A percentile compares a stretch with the other conserved stretches of the same genome.
Conservation (phyloP, 1,284 basidiomycete species). For the Marasmius tenuissimus region DNA sequence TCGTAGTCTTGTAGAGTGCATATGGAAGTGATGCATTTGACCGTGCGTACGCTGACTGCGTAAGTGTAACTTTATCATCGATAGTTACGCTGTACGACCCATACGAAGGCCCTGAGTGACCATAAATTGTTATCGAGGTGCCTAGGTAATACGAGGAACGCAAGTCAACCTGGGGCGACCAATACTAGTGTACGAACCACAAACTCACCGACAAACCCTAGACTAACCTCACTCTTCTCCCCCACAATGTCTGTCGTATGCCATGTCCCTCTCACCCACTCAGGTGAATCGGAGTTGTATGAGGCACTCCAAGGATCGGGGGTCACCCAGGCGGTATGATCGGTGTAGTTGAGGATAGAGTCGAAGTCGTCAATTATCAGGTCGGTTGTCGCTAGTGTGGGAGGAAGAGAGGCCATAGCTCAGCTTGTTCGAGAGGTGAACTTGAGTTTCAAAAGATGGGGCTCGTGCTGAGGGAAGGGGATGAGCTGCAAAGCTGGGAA, state of each 20-base stretch:
- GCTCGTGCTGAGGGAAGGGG: no score
- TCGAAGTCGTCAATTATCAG: constrained; percentile 45
- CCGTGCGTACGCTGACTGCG: constrained; percentile 21
- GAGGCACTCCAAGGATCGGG: constrained; percentile 39
- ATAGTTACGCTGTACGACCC: constrained; percentile 38
- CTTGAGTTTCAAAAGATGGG: no score
- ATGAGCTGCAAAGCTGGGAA: no score
- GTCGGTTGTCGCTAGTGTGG: constrained; percentile 27
- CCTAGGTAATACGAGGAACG: constrained; percentile 23
- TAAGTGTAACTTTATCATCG: constrained; percentile 26
- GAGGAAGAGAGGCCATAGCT: background rate
- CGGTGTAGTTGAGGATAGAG: constrained; percentile 34
- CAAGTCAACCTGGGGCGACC: background rate
- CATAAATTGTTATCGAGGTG: constrained; percentile 39
- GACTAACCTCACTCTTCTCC: constrained; percentile 26
- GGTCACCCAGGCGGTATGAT: constrained; percentile 37
- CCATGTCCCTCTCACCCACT: constrained; percentile 41
- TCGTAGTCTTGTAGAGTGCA: constrained; percentile 31
- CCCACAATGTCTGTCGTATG: constrained; percentile 33
- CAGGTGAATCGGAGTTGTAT: constrained; percentile 26
- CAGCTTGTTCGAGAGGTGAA: no score
- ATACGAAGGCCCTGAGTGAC: constrained; percentile 35
- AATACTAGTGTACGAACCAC: background rate
- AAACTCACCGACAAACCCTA: constrained; percentile 40
- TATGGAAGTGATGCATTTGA: constrained; percentile 29